Evolutionary conservation across 805 yeast genomes (phyloP).

Genomic region (Pichia californica): DNA sequence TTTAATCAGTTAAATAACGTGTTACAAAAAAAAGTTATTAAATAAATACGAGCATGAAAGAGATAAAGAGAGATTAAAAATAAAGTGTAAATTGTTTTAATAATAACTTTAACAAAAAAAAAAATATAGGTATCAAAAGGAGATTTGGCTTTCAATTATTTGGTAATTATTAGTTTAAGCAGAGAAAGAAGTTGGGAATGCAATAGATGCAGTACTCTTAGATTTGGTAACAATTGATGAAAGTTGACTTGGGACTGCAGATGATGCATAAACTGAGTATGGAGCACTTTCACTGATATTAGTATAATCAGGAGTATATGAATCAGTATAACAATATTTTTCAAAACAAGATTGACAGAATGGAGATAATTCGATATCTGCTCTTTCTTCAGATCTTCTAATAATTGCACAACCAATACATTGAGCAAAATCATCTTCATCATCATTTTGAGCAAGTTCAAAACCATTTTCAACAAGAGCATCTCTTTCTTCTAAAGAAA

Average conservation of each 20-base stretch:
- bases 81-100: too few species aligned
- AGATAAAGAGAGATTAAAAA: too few species aligned
- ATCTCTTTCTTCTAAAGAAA: slow-evolving; percentile 51
- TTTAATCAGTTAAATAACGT: too few species aligned
- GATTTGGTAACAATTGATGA: slow-evolving; percentile 11
- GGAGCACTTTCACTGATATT: slow-evolving; percentile 11
- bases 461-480: slow-evolving; percentile 66
- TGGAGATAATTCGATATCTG: slow-evolving; percentile 37
- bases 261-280: slow-evolving; percentile 13
- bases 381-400: slow-evolving; percentile 67
- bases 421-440: slow-evolving; percentile 51
- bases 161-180: neutral
- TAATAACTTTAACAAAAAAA: too few species aligned
- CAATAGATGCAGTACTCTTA: slow-evolving; percentile 5
- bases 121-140: too few species aligned
- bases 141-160: too few species aligned
- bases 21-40: too few species aligned
- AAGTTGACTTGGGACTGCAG: slow-evolving; percentile 10
- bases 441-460: slow-evolving; percentile 58
- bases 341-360: slow-evolving; percentile 66
- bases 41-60: too few species aligned
- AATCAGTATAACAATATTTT: slow-evolving; percentile 49
- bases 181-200: slow-evolving; percentile 6
- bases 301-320: neutral
- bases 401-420: slow-evolving; percentile 81